Base-by-base conservation (phyloP, 1,284 basidiomycete genomes). In the Anthracocystis panici-leucophaei region DNA sequence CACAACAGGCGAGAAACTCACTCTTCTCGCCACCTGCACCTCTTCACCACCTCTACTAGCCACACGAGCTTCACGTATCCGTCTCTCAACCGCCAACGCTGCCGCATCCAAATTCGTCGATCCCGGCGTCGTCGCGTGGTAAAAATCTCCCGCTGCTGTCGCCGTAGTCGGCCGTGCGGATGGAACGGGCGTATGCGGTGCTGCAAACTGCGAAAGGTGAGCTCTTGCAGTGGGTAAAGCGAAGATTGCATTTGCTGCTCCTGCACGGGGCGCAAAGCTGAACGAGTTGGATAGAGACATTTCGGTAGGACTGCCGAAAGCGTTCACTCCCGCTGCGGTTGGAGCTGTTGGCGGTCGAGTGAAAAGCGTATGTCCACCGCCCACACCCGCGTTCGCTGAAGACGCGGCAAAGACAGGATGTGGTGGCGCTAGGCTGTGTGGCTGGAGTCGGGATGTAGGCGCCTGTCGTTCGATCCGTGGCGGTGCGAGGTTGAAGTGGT, bases 31-130 rank as follows among this genome's bases (percentile, higher is more conserved):
- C 10, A 27, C 23, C n/a, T 5, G 18, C 18, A 18, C 27, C 21
- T 29, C 29, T 12, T 11, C 25, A 46, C 23, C 44, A 4, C 3
- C 2, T 10, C 40, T 40, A 33, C 40, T 23, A 2, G 53, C 57
- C 5, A 25, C 51, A 1, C 68, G 35, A 27, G 50, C 52, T 27
- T 60, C 57, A 0, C 58, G 42, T 2, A 71, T 61, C 3, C 68
- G 41, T 0, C 55, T 54, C 20, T 71, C 68, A 12, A 51, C 55
- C 6, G 58, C 62, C 10, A 62, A 18, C 1, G 68, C 68, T 1
- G 68, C 58, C 23, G 41, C 33, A n/a, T 71, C 68, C 14, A 71
- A 51, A 18, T 57, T 68, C 7, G 59, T 25, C n/a, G 54, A 12
- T n/a, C 48, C 16, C 2, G 42, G 21, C 33, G n/a, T 35, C 25